phyloP scores from a whole-genome alignment of 2,329 filamentous ascomycete genomes.

The Laburnicola sp. region DNA sequence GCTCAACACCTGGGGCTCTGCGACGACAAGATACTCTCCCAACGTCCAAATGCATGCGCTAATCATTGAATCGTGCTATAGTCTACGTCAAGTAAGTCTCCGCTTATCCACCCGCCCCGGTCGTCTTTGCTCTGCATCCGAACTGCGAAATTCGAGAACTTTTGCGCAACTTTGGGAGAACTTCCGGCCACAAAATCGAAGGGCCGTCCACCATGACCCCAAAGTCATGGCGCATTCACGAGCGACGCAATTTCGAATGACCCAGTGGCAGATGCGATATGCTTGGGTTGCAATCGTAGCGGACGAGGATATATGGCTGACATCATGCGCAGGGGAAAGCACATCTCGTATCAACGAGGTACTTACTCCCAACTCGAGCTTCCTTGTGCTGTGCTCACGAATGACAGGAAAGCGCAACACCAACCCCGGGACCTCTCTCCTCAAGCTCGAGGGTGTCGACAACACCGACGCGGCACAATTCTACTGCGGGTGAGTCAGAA shows the following conservation, averaged over 20 bases:
- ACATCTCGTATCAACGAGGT: constrained; percentile 83
- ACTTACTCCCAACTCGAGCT: too few relatives aligned
- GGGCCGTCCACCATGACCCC: not conserved
- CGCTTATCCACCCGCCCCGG: not conserved
- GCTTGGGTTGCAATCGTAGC: not conserved
- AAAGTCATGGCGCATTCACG: not conserved
- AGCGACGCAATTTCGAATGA: too few relatives aligned
- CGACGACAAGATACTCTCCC: not conserved
- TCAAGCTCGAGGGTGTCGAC: constrained; percentile 99
- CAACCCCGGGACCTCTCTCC: constrained; percentile 85
- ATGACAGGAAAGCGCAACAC: constrained; percentile 70
- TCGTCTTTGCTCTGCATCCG: constrained; percentile 2
- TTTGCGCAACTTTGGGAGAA: not conserved
- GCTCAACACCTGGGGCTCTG: not conserved
- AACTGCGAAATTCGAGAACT: not conserved
- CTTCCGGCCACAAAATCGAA: not conserved
- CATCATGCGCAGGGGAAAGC: constrained; percentile 74
- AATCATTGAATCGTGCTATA: constrained; percentile 17
- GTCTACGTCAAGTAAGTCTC: constrained; percentile 45
- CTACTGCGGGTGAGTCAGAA: constrained; percentile 66
- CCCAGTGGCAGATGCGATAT: not conserved
- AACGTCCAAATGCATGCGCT: constrained; percentile 7
- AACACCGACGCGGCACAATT: constrained; percentile 82
- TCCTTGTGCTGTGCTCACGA: too few relatives aligned
- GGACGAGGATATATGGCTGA: constrained; percentile 11